phyloP scores from a whole-genome alignment of 2,329 filamentous ascomycete species.

The Clarireedia paspali region DNA sequence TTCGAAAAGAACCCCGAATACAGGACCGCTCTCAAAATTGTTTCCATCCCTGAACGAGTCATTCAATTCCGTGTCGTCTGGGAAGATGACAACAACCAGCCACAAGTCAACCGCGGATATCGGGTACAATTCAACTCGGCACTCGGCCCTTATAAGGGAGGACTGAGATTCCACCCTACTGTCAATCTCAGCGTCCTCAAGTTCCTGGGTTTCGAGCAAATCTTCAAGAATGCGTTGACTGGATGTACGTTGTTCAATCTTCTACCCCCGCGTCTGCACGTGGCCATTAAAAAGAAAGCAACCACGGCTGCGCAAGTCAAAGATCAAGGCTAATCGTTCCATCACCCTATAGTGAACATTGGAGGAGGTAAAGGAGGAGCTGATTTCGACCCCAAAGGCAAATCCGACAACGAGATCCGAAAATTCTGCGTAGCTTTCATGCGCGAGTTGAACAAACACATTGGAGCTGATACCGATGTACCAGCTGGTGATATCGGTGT shows the following conservation, averaged over 20 bases:
- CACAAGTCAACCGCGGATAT: slow-evolving; percentile 91
- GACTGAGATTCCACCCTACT: slow-evolving; percentile 86
- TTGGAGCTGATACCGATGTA: slow-evolving; percentile 91
- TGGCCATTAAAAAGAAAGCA: background rate
- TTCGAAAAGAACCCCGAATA: slow-evolving; percentile 95
- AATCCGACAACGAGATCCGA: slow-evolving; percentile 94
- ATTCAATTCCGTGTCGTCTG: slow-evolving; percentile 97
- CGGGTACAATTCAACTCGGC: slow-evolving; percentile 98
- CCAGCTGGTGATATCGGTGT: slow-evolving; percentile 97
- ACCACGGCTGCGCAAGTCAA: slow-evolving; percentile 1
- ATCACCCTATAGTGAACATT: slow-evolving; percentile 61
- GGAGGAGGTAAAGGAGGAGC: slow-evolving; percentile 96
- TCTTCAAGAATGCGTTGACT: slow-evolving; percentile 98
- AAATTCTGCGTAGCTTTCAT: slow-evolving; percentile 96
- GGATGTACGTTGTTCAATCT: slow-evolving; percentile 57
- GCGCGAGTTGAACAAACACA: slow-evolving; percentile 91
- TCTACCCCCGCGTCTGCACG: background rate
- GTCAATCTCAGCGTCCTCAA: slow-evolving; percentile 81
- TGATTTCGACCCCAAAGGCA: slow-evolving; percentile 99
- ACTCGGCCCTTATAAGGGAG: slow-evolving; percentile 96
- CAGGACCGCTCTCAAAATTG: slow-evolving; percentile 80
- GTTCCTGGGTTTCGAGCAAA: slow-evolving; percentile 98
- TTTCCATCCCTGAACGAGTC: slow-evolving; percentile 85
- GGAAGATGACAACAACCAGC: slow-evolving; percentile 86
- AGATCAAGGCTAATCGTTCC: slow-evolving; percentile 7